Percentiles rank a stretch among this genome's conserved stretches.
phyloP scores from a whole-genome alignment of 2,329 filamentous ascomycete genomes.

The Aspergillus vadensis region DNA sequence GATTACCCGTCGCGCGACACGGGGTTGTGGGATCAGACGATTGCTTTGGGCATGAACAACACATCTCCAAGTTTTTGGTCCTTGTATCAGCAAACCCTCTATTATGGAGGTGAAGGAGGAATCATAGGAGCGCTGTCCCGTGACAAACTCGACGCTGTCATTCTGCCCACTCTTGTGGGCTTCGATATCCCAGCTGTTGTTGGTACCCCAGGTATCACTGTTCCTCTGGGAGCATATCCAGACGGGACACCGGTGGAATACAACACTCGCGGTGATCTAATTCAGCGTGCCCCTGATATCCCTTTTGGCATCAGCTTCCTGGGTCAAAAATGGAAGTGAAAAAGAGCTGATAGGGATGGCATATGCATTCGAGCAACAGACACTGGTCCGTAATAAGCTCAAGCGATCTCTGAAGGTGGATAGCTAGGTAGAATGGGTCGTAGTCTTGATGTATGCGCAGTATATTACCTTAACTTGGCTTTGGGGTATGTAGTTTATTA shows the following conservation, averaged over 20 bases:
- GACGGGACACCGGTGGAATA: constrained; percentile 43
- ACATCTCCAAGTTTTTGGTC: constrained; percentile 59
- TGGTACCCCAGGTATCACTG: constrained; percentile 63
- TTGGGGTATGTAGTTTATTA: not conserved
- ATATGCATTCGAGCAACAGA: constrained; percentile 69
- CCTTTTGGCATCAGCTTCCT: constrained; percentile 66
- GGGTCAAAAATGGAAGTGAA: constrained; percentile 63
- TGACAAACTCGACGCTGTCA: constrained; percentile 62
- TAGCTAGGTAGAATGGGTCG: constrained; percentile 40
- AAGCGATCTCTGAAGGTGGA: constrained; percentile 52
- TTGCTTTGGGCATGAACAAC: constrained; percentile 59
- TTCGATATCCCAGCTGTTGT: constrained; percentile 56
- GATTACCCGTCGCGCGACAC: constrained; percentile 66
- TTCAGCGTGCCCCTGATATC: constrained; percentile 56
- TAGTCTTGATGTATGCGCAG: not conserved
- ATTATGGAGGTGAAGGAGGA: constrained; percentile 60
- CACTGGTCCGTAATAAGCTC: constrained; percentile 50
- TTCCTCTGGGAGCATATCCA: constrained; percentile 63
- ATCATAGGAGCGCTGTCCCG: constrained; percentile 61
- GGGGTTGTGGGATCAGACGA: constrained; percentile 55
- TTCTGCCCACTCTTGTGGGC: constrained; percentile 58
- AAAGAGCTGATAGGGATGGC: constrained; percentile 64
- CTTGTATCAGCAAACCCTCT: constrained; percentile 56
- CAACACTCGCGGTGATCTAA: constrained; percentile 54
- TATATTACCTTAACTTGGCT: not conserved